Evolutionary conservation across 1,284 basidiomycete genomes (phyloP).

Genomic region (Ganoderma multipileum): DNA sequence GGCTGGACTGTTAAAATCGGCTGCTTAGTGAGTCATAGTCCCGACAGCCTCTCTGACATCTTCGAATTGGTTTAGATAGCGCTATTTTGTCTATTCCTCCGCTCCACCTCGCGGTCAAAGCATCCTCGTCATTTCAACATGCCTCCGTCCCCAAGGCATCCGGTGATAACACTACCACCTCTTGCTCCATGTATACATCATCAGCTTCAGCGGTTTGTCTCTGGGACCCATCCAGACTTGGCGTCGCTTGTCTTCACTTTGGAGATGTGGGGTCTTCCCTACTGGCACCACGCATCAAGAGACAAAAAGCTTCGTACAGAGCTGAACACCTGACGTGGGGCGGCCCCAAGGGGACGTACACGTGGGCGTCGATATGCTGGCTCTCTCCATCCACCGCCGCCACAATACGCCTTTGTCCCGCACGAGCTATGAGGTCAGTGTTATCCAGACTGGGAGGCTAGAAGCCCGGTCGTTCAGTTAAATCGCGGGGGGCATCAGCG

Average conservation of each 20-base stretch:
- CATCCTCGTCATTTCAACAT: too few species aligned
- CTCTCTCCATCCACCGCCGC: neutral
- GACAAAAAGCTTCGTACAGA: too few species aligned
- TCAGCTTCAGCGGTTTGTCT: neutral
- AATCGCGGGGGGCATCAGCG: neutral
- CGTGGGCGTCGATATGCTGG: neutral
- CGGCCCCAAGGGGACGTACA: neutral
- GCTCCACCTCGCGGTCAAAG: too few species aligned
- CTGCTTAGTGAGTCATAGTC: too few species aligned
- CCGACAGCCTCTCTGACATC: too few species aligned
- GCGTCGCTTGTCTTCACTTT: neutral
- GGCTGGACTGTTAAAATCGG: too few species aligned
- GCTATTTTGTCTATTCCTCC: too few species aligned
- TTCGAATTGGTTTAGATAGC: too few species aligned
- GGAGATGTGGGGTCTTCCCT: too few species aligned
- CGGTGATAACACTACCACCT: neutral
- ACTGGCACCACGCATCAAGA: too few species aligned
- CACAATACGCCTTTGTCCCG: neutral
- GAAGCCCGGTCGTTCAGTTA: neutral
- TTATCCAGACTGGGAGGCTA: neutral
- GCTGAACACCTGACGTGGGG: neutral
- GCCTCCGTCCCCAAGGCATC: too few species aligned
- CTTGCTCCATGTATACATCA: neutral
- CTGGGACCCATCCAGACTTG: neutral
- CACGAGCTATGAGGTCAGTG: constrained; percentile 4